phyloP scores from a whole-genome alignment of 2,329 filamentous ascomycete species.

The Exserohilum turcica region DNA sequence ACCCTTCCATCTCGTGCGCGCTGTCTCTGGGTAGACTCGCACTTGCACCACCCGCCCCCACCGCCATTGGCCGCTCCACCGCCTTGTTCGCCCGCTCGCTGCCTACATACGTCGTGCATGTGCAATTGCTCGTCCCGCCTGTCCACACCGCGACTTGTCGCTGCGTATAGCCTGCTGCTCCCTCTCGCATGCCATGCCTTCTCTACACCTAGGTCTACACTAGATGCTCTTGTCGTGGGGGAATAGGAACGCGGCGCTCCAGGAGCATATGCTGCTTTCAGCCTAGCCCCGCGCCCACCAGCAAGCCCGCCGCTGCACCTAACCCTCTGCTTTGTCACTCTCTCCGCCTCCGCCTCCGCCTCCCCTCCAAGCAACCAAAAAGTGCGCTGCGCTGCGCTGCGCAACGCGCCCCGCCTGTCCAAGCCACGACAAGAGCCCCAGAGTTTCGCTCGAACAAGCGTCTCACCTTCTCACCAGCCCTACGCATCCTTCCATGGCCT shows the following conservation, averaged over 20 bases:
- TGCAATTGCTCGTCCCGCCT: constrained; percentile 25
- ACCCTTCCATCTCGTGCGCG: no score
- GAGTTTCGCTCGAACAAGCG: constrained; percentile 21
- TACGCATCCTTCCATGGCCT: constrained; percentile 35
- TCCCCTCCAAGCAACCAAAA: constrained; percentile 17
- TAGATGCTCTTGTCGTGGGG: constrained; percentile 1
- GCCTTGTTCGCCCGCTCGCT: background rate
- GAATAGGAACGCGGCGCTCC: constrained; percentile 22
- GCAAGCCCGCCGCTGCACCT: constrained; percentile 17
- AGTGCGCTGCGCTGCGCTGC: constrained; percentile 9
- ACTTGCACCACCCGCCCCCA: background rate
- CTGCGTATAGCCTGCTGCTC: no score
- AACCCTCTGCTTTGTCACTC: constrained; percentile 29
- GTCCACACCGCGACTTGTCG: constrained; percentile 32
- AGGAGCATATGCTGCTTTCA: constrained; percentile 30
- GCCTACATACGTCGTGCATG: constrained; percentile 28
- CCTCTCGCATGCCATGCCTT: no score
- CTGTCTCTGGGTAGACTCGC: no score
- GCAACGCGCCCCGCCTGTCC: constrained; percentile 2
- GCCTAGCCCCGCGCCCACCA: constrained; percentile 18
- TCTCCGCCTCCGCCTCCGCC: no score
- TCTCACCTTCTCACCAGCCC: constrained; percentile 30
- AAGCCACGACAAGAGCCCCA: constrained; percentile 28
- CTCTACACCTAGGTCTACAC: no score
- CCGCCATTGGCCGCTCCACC: constrained; percentile 20